Percentiles rank a stretch among this genome's conserved stretches.
These are phyloP conservation scores for Pythium angustatum DNA, from an alignment of 352 stramenopile genomes.

Conservation along the genomic window DNA sequence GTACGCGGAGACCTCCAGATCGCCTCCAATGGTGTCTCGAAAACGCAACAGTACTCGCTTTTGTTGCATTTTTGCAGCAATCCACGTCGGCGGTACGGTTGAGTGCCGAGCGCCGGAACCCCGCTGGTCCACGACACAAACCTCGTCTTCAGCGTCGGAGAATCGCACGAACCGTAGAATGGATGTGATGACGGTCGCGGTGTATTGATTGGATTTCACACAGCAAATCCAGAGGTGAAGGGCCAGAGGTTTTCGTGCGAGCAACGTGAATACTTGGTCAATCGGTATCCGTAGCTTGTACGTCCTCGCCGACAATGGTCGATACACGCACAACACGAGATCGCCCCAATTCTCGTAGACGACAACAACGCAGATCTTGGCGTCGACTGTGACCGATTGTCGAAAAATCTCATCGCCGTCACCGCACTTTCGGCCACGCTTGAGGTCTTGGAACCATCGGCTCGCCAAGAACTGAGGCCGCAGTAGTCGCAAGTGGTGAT, in stretches of 20 bases:
- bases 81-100: neutral
- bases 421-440: slow-evolving; percentile 57
- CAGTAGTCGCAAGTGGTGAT: slow-evolving; percentile 55
- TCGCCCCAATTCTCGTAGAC: slow-evolving; percentile 85
- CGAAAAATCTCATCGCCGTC: slow-evolving; percentile 72
- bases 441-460: slow-evolving; percentile 62
- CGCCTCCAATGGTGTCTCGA: slow-evolving; percentile 36
- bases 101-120: neutral
- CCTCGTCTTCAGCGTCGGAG: neutral
- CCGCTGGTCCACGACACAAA: neutral
- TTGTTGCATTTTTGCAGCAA: slow-evolving; percentile 36
- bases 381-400: slow-evolving; percentile 47
- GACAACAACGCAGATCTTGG: slow-evolving; percentile 49
- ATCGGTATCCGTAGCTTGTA: slow-evolving; percentile 40
- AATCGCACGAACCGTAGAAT: slow-evolving; percentile 37
- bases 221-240: slow-evolving; percentile 67
- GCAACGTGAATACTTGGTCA: slow-evolving; percentile 35
- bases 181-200: slow-evolving; percentile 39
- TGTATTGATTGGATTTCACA: slow-evolving; percentile 74
- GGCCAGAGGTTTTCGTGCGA: slow-evolving; percentile 41
- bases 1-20: slow-evolving; percentile 48
- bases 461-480: slow-evolving; percentile 54
- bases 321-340: slow-evolving; percentile 56
- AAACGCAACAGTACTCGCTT: slow-evolving; percentile 54
- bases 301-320: slow-evolving; percentile 35